A percentile compares a stretch with the other conserved stretches of the same genome.
Evolutionary conservation across 768 basidiomycete genomes (phyloP).

Genomic region (Leccinum fibrillosum): DNA sequence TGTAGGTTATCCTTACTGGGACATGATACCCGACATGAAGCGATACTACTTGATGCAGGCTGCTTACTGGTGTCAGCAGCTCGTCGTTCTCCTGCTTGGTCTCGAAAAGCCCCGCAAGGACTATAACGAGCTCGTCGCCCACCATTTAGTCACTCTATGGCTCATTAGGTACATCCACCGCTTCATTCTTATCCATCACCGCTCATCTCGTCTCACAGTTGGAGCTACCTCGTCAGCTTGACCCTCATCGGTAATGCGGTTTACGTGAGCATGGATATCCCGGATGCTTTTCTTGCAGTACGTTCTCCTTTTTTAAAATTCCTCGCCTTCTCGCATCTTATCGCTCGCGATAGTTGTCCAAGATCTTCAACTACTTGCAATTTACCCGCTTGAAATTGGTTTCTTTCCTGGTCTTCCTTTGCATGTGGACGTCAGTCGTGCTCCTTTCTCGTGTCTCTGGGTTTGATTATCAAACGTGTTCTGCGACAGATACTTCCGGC

Average conservation of each 20-base stretch:
- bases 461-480: background rate
- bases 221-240: constrained; percentile 79
- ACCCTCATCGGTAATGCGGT: constrained; percentile 90
- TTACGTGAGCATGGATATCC: constrained; percentile 96
- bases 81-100: constrained; percentile 76
- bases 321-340: background rate
- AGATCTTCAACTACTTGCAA: constrained; percentile 85
- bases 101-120: constrained; percentile 97
- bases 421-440: constrained; percentile 73
- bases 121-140: constrained; percentile 78
- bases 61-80: constrained; percentile 93
- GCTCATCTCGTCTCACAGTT: constrained; percentile 41
- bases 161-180: constrained; percentile 68
- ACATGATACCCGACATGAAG: constrained; percentile 83
- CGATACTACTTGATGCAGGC: constrained; percentile 91
- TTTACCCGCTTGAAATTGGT: constrained; percentile 59
- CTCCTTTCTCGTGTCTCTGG: background rate
- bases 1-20: constrained; percentile 84
- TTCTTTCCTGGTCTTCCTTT: constrained; percentile 62
- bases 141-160: constrained; percentile 95
- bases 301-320: constrained; percentile 24
- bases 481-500: constrained; percentile 78
- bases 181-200: background rate
- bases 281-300: constrained; percentile 85
- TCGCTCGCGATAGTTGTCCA: constrained; percentile 56